A percentile compares a stretch with the other conserved stretches of the same genome.
Evolutionary conservation across 495 filamentous ascomycete genomes (phyloP).

Genomic region (Penicillium tannophilum): DNA sequence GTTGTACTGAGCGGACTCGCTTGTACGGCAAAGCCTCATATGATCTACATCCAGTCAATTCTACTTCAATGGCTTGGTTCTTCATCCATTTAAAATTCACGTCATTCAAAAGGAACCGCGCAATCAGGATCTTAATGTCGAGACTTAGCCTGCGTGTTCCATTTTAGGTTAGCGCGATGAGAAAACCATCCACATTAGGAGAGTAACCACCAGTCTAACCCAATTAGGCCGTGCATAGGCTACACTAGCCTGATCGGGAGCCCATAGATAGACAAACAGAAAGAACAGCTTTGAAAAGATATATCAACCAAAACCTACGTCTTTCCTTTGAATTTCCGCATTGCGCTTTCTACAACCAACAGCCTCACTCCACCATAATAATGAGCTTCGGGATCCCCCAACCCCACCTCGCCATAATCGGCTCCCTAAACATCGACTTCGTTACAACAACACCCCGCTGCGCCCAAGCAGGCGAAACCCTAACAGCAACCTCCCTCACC

Average conservation of each 20-base stretch:
- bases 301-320: neutral
- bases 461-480: conserved; percentile 28
- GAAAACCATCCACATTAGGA: neutral
- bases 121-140: no score
- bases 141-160: neutral
- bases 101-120: neutral
- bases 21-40: no score
- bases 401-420: conserved; percentile 27
- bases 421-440: conserved; percentile 34
- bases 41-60: no score
- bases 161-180: neutral
- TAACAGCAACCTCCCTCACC: conserved; percentile 29
- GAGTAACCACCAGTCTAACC: neutral
- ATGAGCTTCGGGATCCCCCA: conserved; percentile 16
- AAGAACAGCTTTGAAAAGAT: neutral
- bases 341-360: neutral
- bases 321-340: neutral
- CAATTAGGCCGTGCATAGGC: neutral
- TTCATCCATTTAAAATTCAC: neutral
- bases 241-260: conserved; percentile 5
- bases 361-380: neutral
- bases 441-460: conserved; percentile 30
- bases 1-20: no score
- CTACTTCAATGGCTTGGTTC: no score
- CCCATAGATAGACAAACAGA: neutral